Evolutionary conservation across 352 stramenopile genomes (phyloP), one percentile per base, ranked within the genome.

Genomic region (Pythium periplocum): DNA sequence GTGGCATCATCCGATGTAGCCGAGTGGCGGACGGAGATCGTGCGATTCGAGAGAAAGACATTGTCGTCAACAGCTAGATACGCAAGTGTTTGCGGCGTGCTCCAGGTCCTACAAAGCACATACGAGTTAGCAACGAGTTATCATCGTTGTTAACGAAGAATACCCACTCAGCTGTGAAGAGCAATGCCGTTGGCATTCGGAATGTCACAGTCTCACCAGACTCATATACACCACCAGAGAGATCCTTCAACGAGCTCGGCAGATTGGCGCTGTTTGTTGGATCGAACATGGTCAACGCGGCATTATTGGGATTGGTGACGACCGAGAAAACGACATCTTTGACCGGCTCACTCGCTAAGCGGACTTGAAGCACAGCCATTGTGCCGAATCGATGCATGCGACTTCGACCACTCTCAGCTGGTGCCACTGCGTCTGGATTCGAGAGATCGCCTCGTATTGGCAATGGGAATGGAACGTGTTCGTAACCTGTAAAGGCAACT

Each of bases 41-140:
- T 71, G n/a, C 73, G 66, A 39, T 90, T 80, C 12, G 66, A 73
- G 33, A 64, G 63, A 55, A 71, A 85, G 1, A 59, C 62, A 46
- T 90, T 87, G 57, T 90, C 77, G 58, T 90, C 79, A 0, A 87
- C 57, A 2, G 67, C 75, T 45, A 73, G 38, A 50, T 80, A 81
- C 6, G 71, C 74, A n/a, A 88, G 55, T 35, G 64, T 40, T 51
- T 90, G 79, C 4, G 51, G 7, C 6, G 69, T 26, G 40, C 82
- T 71, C 79, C 77, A 90, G 51, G 83, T 88, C n/a, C 60, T 74
- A 48, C 12, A 51, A 30, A 10, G 30, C 32, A 39, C 36, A 43
- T 36, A 2, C 41, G 11, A 45, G 5, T 44, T n/a, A 31, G 53
- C 17, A 53, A 5, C 39, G 37, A 35, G 17, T 31, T 44, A 7